Percentiles rank a stretch among this genome's conserved stretches.
Evolutionary conservation across 1,139 yeast genomes (phyloP).

Genomic region (Taiozyma sp.): DNA sequence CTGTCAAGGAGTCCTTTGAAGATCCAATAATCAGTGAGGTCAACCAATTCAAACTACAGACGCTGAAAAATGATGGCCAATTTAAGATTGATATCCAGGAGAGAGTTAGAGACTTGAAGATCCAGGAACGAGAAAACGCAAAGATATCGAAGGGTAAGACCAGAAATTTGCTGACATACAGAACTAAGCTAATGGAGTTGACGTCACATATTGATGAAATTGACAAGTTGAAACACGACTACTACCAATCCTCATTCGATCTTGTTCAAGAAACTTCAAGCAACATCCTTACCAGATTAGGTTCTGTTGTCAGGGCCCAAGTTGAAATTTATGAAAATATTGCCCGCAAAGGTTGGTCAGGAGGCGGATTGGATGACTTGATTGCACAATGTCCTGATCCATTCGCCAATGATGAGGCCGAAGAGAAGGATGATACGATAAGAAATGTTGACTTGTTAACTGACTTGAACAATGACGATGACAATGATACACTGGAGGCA

Average conservation of each 20-base stretch:
- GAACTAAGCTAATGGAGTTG: constrained; percentile 57
- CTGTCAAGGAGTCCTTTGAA: constrained; percentile 48
- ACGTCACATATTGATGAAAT: constrained; percentile 75
- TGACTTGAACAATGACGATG: background rate
- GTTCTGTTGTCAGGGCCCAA: constrained; percentile 69
- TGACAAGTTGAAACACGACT: constrained; percentile 69
- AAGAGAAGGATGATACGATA: background rate
- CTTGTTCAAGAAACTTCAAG: constrained; percentile 55
- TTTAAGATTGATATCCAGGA: constrained; percentile 50
- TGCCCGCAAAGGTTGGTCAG: constrained; percentile 82
- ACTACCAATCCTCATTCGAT: constrained; percentile 54
- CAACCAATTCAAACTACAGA: constrained; percentile 34
- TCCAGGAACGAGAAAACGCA: constrained; percentile 51
- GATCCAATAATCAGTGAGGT: constrained; percentile 46
- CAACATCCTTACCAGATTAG: constrained; percentile 48
- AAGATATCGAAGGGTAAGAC: constrained; percentile 50
- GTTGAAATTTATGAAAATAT: constrained; percentile 76
- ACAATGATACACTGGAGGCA: background rate
- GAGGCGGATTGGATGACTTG: constrained; percentile 75
- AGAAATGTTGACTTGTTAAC: constrained; percentile 8
- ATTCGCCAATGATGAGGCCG: constrained; percentile 25
- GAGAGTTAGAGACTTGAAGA: constrained; percentile 44
- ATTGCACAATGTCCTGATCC: constrained; percentile 50
- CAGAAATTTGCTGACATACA: constrained; percentile 57
- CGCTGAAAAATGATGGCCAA: constrained; percentile 39